Conservation (phyloP, 2,329 filamentous ascomycete genomes). For the Mycosphaerella arachidis region DNA sequence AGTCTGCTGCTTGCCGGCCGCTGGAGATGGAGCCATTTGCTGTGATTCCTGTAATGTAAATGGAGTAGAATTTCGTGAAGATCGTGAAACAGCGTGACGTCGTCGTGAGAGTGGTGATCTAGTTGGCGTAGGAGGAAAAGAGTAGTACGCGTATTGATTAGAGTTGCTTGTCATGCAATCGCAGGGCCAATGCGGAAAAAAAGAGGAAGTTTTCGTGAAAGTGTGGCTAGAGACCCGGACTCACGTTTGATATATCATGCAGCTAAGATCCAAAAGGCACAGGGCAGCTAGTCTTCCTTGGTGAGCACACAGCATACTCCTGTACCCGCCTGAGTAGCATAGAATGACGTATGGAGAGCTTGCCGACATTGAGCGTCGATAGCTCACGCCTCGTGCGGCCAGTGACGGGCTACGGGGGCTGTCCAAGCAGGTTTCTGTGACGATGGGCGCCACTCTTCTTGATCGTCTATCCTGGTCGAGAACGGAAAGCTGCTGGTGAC, state of each 20-base stretch:
- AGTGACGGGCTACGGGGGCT: conserved; percentile 17
- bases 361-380: conserved; percentile 12
- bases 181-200: conserved; percentile 14
- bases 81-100: conserved; percentile 14
- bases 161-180: conserved; percentile 48
- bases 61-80: conserved; percentile 27
- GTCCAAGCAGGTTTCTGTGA: conserved; percentile 18
- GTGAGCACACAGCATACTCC: conserved; percentile 4
- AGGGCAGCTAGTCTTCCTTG: conserved; percentile 3
- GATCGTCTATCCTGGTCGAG: conserved; percentile 7
- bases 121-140: conserved; percentile 48
- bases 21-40: conserved; percentile 48
- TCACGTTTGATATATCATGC: conserved; percentile 19
- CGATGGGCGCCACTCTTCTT: conserved; percentile 12
- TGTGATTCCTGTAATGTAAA: conserved; percentile 27
- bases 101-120: conserved; percentile 39
- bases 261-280: conserved; percentile 9
- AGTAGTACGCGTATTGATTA: conserved; percentile 49
- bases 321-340: conserved; percentile 8
- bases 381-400: conserved; percentile 29
- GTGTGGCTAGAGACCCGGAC: conserved; percentile 19
- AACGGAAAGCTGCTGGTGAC: conserved; percentile 11
- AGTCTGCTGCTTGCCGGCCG: conserved; percentile 45
- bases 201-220: conserved; percentile 8
- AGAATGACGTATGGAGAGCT: conserved; percentile 12